These are phyloP conservation scores for Aaosphaeria arxii DNA, from an alignment of 2,329 filamentous ascomycete species.

Conservation along the genomic window DNA sequence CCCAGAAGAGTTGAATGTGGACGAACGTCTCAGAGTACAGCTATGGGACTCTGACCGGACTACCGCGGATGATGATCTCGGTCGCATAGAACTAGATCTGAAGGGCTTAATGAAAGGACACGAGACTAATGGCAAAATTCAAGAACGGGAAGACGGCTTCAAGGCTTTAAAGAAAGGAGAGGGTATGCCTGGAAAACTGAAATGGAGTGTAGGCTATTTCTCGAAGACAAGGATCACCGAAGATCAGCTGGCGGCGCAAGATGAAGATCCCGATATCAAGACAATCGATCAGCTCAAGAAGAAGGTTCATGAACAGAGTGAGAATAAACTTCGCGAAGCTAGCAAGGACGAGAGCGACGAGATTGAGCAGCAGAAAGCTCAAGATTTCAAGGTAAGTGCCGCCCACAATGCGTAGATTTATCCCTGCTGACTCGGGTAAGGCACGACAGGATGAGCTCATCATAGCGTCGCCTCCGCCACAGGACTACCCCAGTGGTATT, in stretches of 20 bases:
- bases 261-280: constrained; percentile 56
- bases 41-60: constrained; percentile 74
- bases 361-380: constrained; percentile 64
- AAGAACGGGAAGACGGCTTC: constrained; percentile 63
- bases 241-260: constrained; percentile 61
- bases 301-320: constrained; percentile 53
- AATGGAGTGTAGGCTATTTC: constrained; percentile 71
- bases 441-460: constrained; percentile 59
- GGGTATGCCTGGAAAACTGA: constrained; percentile 65
- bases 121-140: constrained; percentile 60
- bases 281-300: constrained; percentile 58
- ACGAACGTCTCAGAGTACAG: constrained; percentile 66
- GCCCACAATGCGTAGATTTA: neutral
- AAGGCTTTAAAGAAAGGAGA: constrained; percentile 63
- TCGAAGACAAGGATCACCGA: constrained; percentile 63
- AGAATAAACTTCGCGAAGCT: constrained; percentile 65
- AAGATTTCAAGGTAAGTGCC: constrained; percentile 56
- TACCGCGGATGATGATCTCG: constrained; percentile 71
- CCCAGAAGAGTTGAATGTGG: constrained; percentile 68
- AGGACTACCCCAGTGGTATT: constrained; percentile 62
- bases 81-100: constrained; percentile 67
- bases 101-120: constrained; percentile 61
- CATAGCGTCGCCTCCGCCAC: constrained; percentile 63
- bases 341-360: constrained; percentile 59
- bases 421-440: constrained; percentile 29